Evolutionary conservation across 106 monocot species (phyloP).

Genomic region (Phalaenopsis equestris): DNA sequence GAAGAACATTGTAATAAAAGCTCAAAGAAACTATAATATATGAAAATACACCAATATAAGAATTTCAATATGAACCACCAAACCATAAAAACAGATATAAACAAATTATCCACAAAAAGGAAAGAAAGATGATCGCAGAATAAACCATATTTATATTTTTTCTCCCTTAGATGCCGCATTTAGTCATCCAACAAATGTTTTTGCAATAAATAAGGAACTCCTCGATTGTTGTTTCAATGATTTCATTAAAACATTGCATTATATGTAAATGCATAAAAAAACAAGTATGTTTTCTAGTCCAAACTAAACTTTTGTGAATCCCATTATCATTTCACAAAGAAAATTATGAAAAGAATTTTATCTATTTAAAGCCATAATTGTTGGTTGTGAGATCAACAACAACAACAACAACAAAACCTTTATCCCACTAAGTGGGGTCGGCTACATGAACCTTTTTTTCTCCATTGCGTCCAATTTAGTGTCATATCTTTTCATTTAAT

Average conservation of each 20-base stretch:
- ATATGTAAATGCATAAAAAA: neutral
- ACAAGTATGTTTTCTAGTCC: neutral
- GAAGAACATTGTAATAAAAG: neutral
- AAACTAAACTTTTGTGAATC: neutral
- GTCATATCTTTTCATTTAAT: no score
- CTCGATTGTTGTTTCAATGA: neutral
- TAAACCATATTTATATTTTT: neutral
- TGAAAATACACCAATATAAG: neutral
- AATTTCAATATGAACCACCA: conserved; percentile 1
- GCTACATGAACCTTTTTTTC: no score
- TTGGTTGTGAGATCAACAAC: neutral
- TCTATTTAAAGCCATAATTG: neutral
- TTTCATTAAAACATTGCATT: neutral
- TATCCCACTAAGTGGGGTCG: no score
- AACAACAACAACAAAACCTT: no score
- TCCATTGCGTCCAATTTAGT: no score
- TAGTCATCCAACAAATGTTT: neutral
- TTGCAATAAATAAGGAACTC: neutral
- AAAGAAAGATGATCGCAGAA: neutral
- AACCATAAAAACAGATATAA: neutral
- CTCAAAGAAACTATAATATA: neutral
- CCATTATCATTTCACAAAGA: neutral
- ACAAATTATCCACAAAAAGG: neutral
- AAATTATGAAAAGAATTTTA: neutral
- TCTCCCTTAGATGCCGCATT: neutral